phyloP scores from a whole-genome alignment of 2,329 filamentous ascomycete species.

The Amesomyces nigricolor region DNA sequence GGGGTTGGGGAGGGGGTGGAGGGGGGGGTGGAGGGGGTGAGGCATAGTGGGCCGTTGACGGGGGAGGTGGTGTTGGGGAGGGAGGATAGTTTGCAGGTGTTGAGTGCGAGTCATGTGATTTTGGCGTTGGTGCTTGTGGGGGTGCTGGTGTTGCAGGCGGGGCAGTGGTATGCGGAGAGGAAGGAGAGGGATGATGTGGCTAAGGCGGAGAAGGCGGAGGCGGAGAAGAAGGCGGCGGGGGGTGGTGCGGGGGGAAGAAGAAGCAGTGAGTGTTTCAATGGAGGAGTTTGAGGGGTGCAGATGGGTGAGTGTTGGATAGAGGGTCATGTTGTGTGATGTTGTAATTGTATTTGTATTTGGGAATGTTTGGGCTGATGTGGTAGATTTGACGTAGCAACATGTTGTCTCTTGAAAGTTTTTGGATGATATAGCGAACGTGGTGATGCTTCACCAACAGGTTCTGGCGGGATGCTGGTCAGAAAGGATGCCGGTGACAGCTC shows the following conservation, averaged over 20 bases:
- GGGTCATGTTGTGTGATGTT: neutral
- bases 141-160: slow-evolving; percentile 86
- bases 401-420: too few relatives aligned
- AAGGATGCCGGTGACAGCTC: too few relatives aligned
- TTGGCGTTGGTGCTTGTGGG: slow-evolving; percentile 86
- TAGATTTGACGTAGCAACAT: too few relatives aligned
- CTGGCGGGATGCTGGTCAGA: too few relatives aligned
- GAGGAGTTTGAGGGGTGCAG: neutral
- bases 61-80: slow-evolving; percentile 67
- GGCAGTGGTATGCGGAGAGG: slow-evolving; percentile 97
- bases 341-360: too few relatives aligned
- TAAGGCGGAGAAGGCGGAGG: slow-evolving; percentile 41
- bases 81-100: slow-evolving; percentile 84
- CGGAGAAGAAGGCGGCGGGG: slow-evolving; percentile 14
- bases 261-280: slow-evolving; percentile 1
- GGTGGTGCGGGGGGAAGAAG: slow-evolving; percentile 23
- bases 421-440: too few relatives aligned
- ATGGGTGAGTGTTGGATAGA: neutral
- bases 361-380: too few relatives aligned
- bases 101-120: slow-evolving; percentile 94
- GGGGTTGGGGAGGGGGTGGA: slow-evolving; percentile 1
- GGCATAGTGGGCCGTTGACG: slow-evolving; percentile 39
- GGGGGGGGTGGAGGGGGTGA: slow-evolving; percentile 26
- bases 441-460: too few relatives aligned
- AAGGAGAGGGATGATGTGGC: slow-evolving; percentile 79